A percentile compares a stretch with the other conserved stretches of the same genome.
Evolutionary conservation across 371 early-diverging fungal species (phyloP).

Genomic region (Mucor sp.): DNA sequence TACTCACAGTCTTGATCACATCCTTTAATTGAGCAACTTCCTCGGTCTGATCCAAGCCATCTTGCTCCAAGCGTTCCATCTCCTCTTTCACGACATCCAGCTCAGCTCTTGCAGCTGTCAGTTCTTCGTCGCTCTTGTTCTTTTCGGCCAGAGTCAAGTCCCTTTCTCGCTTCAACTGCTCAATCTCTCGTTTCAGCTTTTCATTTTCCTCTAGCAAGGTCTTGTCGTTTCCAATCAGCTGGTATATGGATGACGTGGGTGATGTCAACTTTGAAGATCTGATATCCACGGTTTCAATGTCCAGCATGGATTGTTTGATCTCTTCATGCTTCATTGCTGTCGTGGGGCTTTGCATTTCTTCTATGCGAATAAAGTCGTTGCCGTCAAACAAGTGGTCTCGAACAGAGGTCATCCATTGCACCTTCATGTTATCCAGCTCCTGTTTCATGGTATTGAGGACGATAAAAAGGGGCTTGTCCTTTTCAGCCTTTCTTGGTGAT

Average conservation of each 20-base stretch:
- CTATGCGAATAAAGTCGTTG: not conserved
- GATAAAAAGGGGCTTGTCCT: constrained; percentile 11
- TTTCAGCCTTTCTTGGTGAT: not conserved
- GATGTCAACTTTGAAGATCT: not conserved
- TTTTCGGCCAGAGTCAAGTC: not conserved
- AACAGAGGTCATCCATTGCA: constrained; percentile 62
- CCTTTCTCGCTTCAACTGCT: not conserved
- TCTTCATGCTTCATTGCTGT: not conserved
- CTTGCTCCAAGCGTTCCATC: constrained; percentile 6
- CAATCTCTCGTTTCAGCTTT: not conserved
- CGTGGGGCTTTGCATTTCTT: not conserved
- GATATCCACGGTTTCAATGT: not conserved
- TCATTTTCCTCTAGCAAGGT: not conserved
- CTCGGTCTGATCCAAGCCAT: not conserved
- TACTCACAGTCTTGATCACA: constrained; percentile 8
- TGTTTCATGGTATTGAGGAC: constrained; percentile 42
- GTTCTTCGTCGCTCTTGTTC: not conserved
- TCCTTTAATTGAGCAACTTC: constrained; percentile 8
- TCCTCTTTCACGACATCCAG: constrained; percentile 1
- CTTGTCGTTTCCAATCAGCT: constrained; percentile 9
- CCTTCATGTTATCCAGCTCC: constrained; percentile 60
- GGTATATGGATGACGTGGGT: constrained; percentile 8
- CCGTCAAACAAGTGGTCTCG: constrained; percentile 40
- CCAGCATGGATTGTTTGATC: not conserved
- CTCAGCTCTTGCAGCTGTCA: not conserved